Evolutionary conservation across 257 asterid genomes (phyloP).

Genomic region (Solanum piurae): DNA sequence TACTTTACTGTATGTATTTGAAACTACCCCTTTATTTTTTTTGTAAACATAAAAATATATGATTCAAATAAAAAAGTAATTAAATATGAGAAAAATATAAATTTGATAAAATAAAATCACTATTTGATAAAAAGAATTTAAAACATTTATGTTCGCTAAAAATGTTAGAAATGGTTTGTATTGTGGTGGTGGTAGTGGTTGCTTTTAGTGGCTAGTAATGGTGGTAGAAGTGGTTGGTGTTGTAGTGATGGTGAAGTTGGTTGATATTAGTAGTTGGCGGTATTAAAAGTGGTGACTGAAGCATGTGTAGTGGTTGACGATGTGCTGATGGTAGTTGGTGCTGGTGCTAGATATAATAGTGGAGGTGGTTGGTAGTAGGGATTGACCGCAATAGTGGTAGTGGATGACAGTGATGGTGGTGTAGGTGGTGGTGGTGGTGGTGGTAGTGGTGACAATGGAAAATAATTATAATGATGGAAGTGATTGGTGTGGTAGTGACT

Average conservation of each 20-base stretch:
- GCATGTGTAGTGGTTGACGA: background rate
- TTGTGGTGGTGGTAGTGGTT: background rate
- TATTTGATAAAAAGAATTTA: background rate
- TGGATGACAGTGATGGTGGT: background rate
- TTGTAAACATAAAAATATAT: background rate
- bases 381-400: background rate
- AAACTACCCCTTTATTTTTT: too few species aligned
- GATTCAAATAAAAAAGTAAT: too few species aligned
- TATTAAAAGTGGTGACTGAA: too few species aligned
- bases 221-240: background rate
- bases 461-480: background rate
- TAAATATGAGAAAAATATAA: too few species aligned
- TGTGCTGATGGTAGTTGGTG: background rate
- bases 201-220: background rate
- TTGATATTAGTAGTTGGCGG: background rate
- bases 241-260: background rate
- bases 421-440: background rate
- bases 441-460: background rate
- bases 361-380: background rate
- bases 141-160: background rate
- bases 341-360: background rate
- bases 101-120: too few species aligned
- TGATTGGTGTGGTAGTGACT: background rate
- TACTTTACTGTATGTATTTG: too few species aligned
- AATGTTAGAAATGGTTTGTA: background rate